These are phyloP conservation scores for Gautieria morchelliformis DNA, from an alignment of 768 basidiomycete species.

Conservation along the genomic window DNA sequence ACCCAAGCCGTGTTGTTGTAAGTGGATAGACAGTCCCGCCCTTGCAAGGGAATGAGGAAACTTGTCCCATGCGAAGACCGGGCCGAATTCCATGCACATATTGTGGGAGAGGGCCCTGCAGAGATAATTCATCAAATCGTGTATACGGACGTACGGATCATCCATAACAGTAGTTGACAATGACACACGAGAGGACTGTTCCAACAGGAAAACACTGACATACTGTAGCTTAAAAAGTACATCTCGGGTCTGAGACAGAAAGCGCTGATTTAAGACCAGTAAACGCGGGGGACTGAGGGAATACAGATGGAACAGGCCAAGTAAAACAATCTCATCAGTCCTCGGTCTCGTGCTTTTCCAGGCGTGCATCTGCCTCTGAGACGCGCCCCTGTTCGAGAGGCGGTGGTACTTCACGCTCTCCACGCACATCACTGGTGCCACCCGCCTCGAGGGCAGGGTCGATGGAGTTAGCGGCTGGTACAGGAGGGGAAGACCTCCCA, in stretches of 20 bases:
- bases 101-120: no score
- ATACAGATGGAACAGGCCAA: neutral
- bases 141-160: neutral
- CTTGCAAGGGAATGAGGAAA: no score
- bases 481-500: neutral
- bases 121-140: no score
- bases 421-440: conserved; percentile 8
- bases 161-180: neutral
- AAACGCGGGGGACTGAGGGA: neutral
- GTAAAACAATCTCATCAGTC: neutral
- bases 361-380: neutral
- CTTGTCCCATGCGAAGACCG: no score
- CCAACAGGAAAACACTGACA: neutral
- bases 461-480: neutral
- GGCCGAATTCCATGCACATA: no score
- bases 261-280: neutral
- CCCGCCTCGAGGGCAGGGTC: conserved; percentile 5
- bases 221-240: neutral
- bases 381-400: neutral
- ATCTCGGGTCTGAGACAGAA: neutral
- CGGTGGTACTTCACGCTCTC: neutral
- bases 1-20: no score
- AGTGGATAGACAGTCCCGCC: no score
- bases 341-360: neutral
- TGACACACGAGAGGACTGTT: neutral